Base-by-base conservation (phyloP, 2,329 filamentous ascomycete genomes). In the Pseudopithomyces maydicus region DNA sequence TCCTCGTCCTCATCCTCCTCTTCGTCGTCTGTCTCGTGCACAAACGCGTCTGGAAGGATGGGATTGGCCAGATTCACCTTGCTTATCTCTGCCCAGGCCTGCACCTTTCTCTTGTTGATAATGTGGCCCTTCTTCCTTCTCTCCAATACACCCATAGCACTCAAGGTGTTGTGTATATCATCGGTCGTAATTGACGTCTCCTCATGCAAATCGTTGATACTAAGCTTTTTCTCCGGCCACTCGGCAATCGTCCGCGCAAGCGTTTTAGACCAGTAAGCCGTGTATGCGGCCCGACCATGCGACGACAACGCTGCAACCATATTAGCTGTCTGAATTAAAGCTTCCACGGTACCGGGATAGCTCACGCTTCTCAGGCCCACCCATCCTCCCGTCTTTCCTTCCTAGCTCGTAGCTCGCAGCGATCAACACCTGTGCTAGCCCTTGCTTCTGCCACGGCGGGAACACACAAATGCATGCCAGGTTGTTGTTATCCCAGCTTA, bases 401-500 rank as follows among this genome's bases (percentile, higher is more conserved):
- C 92, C 94, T 45, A 99, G 89, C 74, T 95, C 93, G 76, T 99
- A 99, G 36, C 91, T 96, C 2, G 95, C 87, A 5, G 91, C 92
- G 87, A 99, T 98, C 32, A 99, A 82, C 49, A 98, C 80, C 50
- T 91, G 88, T 0, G 95, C 95, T 0, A 98, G 84, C 1, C 94
- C 92, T 63, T 92, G 92, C 61, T 90, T 88, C 77, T 98, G 94
- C 87, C 94, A 98, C 0, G 95, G 95, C 1, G 95, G 95, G 70
- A 98, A 98, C 15, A 98, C 85, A 6, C 98, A 82, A 66, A 99
- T 99, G 73, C 95, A 99, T 1, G 95, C 95, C 5, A 99, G 84
- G 65, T 98, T 99, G 77, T 99, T 98, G 70, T 94, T 93, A 70
- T 99, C 95, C 94, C 95, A 99, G 3, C 92, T 97, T 82, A 97